Evolutionary conservation across 805 yeast species (phyloP).

Genomic region (Hanseniaspora guilliermondii): DNA sequence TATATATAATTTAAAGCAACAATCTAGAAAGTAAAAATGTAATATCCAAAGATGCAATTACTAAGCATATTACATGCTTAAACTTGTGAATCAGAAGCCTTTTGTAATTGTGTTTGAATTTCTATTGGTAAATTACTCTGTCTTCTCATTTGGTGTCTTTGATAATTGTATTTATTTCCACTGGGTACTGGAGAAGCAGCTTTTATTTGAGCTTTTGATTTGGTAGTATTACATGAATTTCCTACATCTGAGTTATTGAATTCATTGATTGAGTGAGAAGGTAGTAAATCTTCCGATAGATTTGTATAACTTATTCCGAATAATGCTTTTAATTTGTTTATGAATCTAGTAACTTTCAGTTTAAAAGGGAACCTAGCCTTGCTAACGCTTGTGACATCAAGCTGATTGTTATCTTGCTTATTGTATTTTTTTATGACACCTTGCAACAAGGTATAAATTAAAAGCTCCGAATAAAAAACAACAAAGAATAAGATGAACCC

Average conservation of each 20-base stretch:
- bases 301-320: background rate
- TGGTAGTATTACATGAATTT: constrained; percentile 2
- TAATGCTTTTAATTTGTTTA: constrained; percentile 24
- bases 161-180: constrained; percentile 6
- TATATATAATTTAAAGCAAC: too few species aligned
- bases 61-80: background rate
- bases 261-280: background rate
- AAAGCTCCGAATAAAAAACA: constrained; percentile 37
- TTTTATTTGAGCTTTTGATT: background rate
- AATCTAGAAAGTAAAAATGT: background rate
- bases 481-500: constrained; percentile 51
- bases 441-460: constrained; percentile 33
- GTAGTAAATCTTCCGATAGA: constrained; percentile 1
- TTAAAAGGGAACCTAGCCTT: constrained; percentile 15
- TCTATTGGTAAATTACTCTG: constrained; percentile 10
- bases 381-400: constrained; percentile 2
- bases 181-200: background rate
- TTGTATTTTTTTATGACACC: constrained; percentile 14
- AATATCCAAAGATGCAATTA: too few species aligned
- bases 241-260: background rate
- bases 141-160: constrained; percentile 14
- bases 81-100: background rate
- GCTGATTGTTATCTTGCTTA: background rate
- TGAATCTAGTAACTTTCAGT: constrained; percentile 14
- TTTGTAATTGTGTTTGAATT: background rate